Evolutionary conservation across 2,329 filamentous ascomycete genomes (phyloP).

Genomic region (Basipetospora sp.): DNA sequence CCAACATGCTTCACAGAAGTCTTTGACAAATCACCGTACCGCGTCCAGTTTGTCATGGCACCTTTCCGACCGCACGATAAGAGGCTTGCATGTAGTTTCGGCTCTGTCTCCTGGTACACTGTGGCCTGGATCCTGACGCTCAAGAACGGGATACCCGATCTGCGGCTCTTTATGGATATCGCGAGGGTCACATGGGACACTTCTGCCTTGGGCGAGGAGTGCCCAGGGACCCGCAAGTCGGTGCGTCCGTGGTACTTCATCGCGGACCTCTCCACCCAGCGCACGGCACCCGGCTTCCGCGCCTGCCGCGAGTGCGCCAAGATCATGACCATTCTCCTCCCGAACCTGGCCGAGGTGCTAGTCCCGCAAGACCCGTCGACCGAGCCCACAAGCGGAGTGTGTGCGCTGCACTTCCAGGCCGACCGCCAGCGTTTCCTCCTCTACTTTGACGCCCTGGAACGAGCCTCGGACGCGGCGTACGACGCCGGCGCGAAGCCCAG

Average conservation of each 20-base stretch:
- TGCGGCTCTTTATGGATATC: conserved; percentile 56
- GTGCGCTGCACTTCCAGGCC: conserved; percentile 49
- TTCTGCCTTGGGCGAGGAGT: conserved; percentile 36
- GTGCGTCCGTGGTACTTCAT: conserved; percentile 63
- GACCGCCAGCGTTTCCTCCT: conserved; percentile 39
- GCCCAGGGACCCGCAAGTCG: conserved; percentile 38
- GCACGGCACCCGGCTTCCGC: conserved; percentile 54
- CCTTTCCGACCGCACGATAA: conserved; percentile 22
- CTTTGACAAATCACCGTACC: conserved; percentile 54
- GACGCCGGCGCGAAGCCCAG: conserved; percentile 34
- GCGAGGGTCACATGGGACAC: conserved; percentile 41
- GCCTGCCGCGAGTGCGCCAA: conserved; percentile 62
- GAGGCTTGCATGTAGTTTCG: conserved; percentile 62
- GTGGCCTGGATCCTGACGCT: conserved; percentile 71
- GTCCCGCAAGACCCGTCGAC: conserved; percentile 29
- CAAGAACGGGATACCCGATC: conserved; percentile 50
- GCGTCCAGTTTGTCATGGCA: conserved; percentile 45
- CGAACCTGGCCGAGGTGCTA: conserved; percentile 55
- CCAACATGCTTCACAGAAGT: conserved; percentile 61
- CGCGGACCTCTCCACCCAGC: conserved; percentile 49
- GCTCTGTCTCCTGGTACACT: conserved; percentile 61
- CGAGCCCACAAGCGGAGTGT: conserved; percentile 38
- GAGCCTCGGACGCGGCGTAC: conserved; percentile 35
- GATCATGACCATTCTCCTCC: conserved; percentile 58
- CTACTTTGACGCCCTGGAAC: conserved; percentile 48